Evolutionary conservation across 192 early-diverging fungal genomes (phyloP), one percentile per base, ranked within the genome.

Genomic region (Entomortierella lignicola): DNA sequence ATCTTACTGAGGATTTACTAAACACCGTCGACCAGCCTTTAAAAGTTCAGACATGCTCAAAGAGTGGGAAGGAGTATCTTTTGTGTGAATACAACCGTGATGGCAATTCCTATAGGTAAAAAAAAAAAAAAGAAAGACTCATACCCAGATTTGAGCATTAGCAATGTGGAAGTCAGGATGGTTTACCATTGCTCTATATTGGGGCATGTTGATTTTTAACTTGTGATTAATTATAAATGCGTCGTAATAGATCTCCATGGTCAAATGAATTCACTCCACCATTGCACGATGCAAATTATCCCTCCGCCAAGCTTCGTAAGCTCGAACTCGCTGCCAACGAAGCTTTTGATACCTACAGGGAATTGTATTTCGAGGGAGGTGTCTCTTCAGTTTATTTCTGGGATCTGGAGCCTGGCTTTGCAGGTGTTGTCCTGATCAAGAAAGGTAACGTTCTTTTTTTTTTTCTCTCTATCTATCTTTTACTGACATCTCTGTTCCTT

Each of bases 51-150:
- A 87, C 82, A 34, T 97, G 96, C 79, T 68, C 67, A 27, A 79
- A 82, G 43, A 86, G 89, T 18, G 93, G 93, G 42, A 91, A 86
- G 53, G 94, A 96, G 52, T 99, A 96, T 63, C 84, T 99, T 17
- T 72, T 91, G 8, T 98, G 95, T 68, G 96, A 97, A 72, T 99
- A 97, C 82, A 99, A 99, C 86, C 86, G 96, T n/a, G 96, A 98
- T 83, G 94, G 93, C 4, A 92, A 98, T 73, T 94, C 92, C 23
- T 96, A 95, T 80, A 85, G 94, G 94, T 93, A 87, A 55, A 41
- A 2, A 42, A n/a, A 11, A 17, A 5, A 11, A 15, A 8, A 5
- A n/a, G n/a, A n/a, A n/a, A n/a, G n/a, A n/a, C n/a, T n/a, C n/a
- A n/a, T n/a, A n/a, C n/a, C n/a, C n/a, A n/a, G n/a, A n/a, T n/a